Conservation (phyloP, 2,329 filamentous ascomycete genomes). For the Lachnellula subtilissima region DNA sequence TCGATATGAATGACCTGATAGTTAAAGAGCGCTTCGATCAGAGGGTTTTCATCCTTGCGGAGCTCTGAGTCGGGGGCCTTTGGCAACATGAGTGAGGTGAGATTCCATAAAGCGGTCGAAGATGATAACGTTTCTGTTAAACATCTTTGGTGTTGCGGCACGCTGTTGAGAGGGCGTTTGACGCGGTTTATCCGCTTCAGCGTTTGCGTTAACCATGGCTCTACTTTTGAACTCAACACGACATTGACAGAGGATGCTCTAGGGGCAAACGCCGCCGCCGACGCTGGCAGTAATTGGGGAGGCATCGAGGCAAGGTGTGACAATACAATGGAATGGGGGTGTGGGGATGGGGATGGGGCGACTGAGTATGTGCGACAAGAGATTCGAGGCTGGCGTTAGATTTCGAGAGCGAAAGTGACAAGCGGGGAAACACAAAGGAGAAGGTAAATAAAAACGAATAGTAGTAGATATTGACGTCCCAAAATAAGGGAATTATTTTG, state of each 20-base stretch:
- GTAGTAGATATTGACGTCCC: constrained; percentile 45
- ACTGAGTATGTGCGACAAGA: constrained; percentile 15
- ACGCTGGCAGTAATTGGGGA: constrained; percentile 87
- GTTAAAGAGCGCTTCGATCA: constrained; percentile 85
- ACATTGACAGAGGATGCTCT: constrained; percentile 87
- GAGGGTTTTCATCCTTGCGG: constrained; percentile 72
- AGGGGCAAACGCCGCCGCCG: constrained; percentile 92
- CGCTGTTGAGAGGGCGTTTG: constrained; percentile 95
- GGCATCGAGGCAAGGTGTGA: constrained; percentile 58
- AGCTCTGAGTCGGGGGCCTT: constrained; percentile 84
- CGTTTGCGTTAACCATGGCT: constrained; percentile 94
- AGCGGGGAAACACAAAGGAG: constrained; percentile 27
- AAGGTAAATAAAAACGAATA: constrained; percentile 31
- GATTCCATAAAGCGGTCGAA: constrained; percentile 85
- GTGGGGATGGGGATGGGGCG: constrained; percentile 2
- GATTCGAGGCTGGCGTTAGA: constrained; percentile 13
- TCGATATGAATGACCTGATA: constrained; percentile 91
- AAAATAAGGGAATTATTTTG: constrained; percentile 52
- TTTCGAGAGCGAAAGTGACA: constrained; percentile 13
- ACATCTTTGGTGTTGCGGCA: constrained; percentile 91
- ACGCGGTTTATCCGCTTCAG: constrained; percentile 95
- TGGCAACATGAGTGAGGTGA: constrained; percentile 87
- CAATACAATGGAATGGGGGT: background rate
- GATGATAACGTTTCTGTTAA: constrained; percentile 91
- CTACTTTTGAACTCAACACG: constrained; percentile 84